Conservation (phyloP, 768 basidiomycete genomes). For the Agaricus sinodeliciosus region DNA sequence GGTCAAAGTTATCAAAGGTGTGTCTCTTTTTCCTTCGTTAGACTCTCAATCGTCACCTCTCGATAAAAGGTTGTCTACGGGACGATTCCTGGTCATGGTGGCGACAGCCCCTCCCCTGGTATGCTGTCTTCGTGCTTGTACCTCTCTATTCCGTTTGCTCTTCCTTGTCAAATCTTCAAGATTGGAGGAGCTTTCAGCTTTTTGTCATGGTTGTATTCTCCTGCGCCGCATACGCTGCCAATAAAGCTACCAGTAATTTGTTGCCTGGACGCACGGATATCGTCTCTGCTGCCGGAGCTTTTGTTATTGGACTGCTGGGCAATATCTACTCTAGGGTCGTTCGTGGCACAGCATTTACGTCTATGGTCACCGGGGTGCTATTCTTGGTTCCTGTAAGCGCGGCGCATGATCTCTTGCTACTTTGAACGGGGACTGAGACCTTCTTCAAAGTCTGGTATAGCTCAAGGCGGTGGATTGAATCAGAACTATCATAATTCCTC, state of each 20-base stretch:
- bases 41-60: not conserved
- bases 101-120: conserved; percentile 73
- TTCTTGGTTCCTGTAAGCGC: conserved; percentile 78
- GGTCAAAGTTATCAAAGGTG: conserved; percentile 43
- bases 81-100: conserved; percentile 73
- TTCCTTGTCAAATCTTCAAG: conserved; percentile 75
- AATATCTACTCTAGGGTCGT: conserved; percentile 75
- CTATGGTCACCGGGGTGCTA: conserved; percentile 91
- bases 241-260: conserved; percentile 51
- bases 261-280: conserved; percentile 67
- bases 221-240: conserved; percentile 67
- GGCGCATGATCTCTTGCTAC: not conserved
- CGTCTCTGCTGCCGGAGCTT: conserved; percentile 72
- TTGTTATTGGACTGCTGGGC: conserved; percentile 72
- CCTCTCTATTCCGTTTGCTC: conserved; percentile 69
- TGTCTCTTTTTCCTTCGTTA: conserved; percentile 8
- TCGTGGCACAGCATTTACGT: conserved; percentile 79
- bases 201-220: conserved; percentile 75
- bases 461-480: conserved; percentile 65
- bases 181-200: conserved; percentile 61
- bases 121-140: conserved; percentile 72
- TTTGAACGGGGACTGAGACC: conserved; percentile 9
- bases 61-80: conserved; percentile 59
- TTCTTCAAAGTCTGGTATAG: conserved; percentile 58
- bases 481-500: conserved; percentile 54